Conservation (phyloP, 140 eudicot species). For the Senecio squalidus region DNA sequence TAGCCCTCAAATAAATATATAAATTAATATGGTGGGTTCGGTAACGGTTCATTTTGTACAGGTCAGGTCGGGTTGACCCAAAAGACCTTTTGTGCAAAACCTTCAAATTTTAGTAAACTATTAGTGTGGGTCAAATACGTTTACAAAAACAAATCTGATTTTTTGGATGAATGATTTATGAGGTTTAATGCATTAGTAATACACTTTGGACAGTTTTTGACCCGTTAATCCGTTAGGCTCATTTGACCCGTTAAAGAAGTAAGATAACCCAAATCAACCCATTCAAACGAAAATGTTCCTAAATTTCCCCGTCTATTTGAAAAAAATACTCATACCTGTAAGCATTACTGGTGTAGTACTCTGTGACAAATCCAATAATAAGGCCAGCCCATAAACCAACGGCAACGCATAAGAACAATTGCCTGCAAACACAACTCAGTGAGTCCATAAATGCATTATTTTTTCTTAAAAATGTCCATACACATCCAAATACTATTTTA, state of each 20-base stretch:
- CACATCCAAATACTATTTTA: too few relatives aligned
- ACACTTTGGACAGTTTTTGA: neutral
- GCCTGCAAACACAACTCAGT: constrained; percentile 28
- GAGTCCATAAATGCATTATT: neutral
- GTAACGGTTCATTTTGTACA: neutral
- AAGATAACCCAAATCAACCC: neutral
- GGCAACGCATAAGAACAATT: constrained; percentile 40
- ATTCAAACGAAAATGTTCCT: neutral
- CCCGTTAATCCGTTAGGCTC: neutral
- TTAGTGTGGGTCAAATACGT: too few relatives aligned
- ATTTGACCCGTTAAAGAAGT: neutral
- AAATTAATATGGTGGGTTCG: neutral
- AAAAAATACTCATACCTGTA: constrained; percentile 26
- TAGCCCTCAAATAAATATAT: neutral
- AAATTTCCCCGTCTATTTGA: neutral
- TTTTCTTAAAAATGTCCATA: too few relatives aligned
- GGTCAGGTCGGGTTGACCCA: neutral
- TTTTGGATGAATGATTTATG: neutral
- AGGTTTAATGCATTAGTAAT: neutral
- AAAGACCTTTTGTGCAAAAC: neutral
- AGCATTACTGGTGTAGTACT: constrained; percentile 49
- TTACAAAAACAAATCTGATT: too few relatives aligned
- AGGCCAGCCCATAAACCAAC: constrained; percentile 60
- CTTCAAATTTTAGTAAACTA: neutral
- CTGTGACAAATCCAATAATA: constrained; percentile 39